Conservation (phyloP, 2,329 filamentous ascomycete species). For the Mycosphaerella sp. region DNA sequence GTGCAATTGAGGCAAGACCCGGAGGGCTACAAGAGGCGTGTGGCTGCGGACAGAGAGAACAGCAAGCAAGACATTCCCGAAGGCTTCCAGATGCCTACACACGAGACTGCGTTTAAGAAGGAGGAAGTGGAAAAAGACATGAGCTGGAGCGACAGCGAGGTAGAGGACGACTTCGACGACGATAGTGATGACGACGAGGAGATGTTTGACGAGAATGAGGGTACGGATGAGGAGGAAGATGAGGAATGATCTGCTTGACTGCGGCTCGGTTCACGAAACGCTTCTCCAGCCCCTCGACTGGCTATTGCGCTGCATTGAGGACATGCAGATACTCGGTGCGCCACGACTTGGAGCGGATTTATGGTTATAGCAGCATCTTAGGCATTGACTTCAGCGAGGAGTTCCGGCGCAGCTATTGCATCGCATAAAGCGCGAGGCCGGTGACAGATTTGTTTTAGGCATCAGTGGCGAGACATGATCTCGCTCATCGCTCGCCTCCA, state of each 20-base stretch:
- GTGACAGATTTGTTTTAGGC: background rate
- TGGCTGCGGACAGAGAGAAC: constrained; percentile 61
- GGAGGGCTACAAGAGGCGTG: constrained; percentile 61
- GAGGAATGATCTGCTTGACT: constrained; percentile 4
- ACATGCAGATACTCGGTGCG: background rate
- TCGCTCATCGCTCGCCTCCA: background rate
- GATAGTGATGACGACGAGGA: constrained; percentile 53
- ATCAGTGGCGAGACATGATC: background rate
- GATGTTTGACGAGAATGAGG: constrained; percentile 53
- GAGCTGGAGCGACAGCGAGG: constrained; percentile 54
- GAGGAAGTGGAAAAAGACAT: constrained; percentile 58
- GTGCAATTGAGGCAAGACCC: constrained; percentile 74
- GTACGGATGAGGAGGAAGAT: constrained; percentile 29
- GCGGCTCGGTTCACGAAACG: background rate
- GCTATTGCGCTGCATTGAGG: background rate
- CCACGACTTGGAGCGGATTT: background rate
- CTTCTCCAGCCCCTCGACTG: background rate
- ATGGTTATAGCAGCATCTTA: constrained; percentile 7
- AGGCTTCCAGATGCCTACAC: constrained; percentile 76
- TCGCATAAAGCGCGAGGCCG: constrained; percentile 2
- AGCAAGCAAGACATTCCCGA: constrained; percentile 74
- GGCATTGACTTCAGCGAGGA: constrained; percentile 12
- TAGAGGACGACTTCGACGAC: constrained; percentile 68
- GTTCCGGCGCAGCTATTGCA: constrained; percentile 11
- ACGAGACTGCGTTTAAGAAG: constrained; percentile 55